Base-by-base conservation (phyloP, 352 stramenopile species). In the Globisporangium orthogonon region DNA sequence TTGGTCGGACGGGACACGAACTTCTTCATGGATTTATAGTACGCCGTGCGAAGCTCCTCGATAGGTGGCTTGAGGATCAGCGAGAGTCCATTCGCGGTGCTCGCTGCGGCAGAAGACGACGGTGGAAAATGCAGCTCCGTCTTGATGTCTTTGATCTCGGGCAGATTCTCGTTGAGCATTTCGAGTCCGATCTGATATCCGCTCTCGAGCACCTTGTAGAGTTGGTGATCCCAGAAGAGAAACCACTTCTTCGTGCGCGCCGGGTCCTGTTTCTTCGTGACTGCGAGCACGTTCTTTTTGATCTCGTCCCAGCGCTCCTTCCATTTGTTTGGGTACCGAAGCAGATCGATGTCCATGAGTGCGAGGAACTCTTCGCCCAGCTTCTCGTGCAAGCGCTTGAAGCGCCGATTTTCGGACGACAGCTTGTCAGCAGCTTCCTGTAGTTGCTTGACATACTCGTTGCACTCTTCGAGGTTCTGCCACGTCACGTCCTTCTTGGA, bases 1-100 rank as follows among this genome's bases (percentile, higher is more conserved):
- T 83, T 78, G 23, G 73, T 91, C 0, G 93, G 94, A 50, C 95
- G 87, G 0, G 76, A 74, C n/a, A 98, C 88, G 50, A 98, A 98
- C 39, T 96, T 97, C 56, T 97, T 98, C 81, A 98, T 91, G 18
- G 95, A 85, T 39, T 94, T 91, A 72, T 98, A 98, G 73, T 98
- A 98, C 13, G 81, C 88, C n/a, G 87, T 82, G 2, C 91, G 81
- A 0, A 98, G 65, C 60, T 98, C 89, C 65, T 98, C 91, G 18
- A 98, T 67, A 0, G 93, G 83, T 10, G 95, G 95, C 45, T 96
- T 94, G 56, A 98, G 85, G 28, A 91, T 58, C 13, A 98, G 58
- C 7, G 73, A 74, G 1, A 64, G 69, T 7, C 41, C 61, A 15
- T 45, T 57, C 1, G 40, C 7, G 37, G 33, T 39, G 6, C 28